Evolutionary conservation across 345 rosid genomes (phyloP).

Genomic region (Brassica juncea): DNA sequence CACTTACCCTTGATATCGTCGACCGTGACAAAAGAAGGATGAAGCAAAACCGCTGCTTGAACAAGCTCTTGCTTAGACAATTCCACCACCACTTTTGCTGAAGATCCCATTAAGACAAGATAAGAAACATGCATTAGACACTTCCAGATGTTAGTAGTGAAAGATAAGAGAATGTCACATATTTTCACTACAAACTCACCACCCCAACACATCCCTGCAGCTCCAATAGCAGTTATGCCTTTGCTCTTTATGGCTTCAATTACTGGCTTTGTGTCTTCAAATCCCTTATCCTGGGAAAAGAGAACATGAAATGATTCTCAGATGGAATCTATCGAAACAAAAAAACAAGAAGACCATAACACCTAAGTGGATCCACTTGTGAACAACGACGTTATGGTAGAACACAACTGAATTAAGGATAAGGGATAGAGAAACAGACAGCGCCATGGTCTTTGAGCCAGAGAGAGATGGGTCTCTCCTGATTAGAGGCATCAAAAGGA

Average conservation of each 20-base stretch:
- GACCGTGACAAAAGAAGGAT: constrained; percentile 63
- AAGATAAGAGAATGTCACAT: neutral
- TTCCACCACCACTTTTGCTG: constrained; percentile 80
- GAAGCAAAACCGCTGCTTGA: constrained; percentile 72
- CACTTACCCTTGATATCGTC: constrained; percentile 71
- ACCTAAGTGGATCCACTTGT: neutral
- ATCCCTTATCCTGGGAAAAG: constrained; percentile 63
- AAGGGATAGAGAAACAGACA: constrained; percentile 47
- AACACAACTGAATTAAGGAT: neutral
- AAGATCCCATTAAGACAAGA: neutral
- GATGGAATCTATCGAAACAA: constrained; percentile 4
- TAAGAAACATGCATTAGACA: neutral
- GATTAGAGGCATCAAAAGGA: constrained; percentile 43
- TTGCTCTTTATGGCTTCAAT: constrained; percentile 62
- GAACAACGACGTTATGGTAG: neutral
- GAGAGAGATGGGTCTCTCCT: constrained; percentile 43
- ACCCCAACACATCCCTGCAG: constrained; percentile 75
- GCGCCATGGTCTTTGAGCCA: constrained; percentile 65
- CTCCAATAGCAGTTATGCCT: constrained; percentile 63
- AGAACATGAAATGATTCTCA: neutral
- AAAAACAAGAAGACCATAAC: constrained; percentile 19
- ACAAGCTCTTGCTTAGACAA: constrained; percentile 57
- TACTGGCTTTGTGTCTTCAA: constrained; percentile 68
- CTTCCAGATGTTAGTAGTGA: neutral
- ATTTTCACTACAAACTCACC: constrained; percentile 39